Evolutionary conservation across 1,284 basidiomycete species (phyloP).

Genomic region (Ustilago bromivora): DNA sequence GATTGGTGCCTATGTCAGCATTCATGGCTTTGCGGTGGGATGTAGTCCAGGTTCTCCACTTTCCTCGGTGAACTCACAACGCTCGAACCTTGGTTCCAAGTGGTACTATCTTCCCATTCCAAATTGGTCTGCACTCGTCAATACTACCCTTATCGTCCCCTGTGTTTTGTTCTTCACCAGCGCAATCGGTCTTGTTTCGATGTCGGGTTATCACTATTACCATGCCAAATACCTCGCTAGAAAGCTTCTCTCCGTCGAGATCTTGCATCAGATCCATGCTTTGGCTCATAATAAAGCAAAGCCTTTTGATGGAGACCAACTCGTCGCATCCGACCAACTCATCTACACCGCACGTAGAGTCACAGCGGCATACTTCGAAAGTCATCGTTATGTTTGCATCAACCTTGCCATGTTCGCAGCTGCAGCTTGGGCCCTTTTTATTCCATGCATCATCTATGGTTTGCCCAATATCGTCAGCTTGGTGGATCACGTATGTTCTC

Average conservation of each 20-base stretch:
- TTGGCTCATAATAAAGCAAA: neutral
- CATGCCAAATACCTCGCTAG: conserved; percentile 6
- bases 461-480: conserved; percentile 12
- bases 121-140: conserved; percentile 2
- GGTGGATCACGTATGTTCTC: conserved; percentile 9
- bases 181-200: conserved; percentile 2
- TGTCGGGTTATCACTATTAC: conserved; percentile 11
- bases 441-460: conserved; percentile 9
- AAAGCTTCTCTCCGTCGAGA: neutral
- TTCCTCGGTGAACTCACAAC: neutral
- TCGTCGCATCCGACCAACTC: conserved; percentile 23
- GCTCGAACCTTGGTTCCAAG: neutral
- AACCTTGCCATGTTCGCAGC: conserved; percentile 16
- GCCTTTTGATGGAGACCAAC: neutral
- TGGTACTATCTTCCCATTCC: conserved; percentile 20
- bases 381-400: conserved; percentile 13
- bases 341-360: conserved; percentile 3
- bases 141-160: conserved; percentile 17
- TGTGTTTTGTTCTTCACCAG: conserved; percentile 10
- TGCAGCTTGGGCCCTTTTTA: neutral
- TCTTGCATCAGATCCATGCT: neutral
- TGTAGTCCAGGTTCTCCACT: conserved; percentile 25
- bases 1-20: conserved; percentile 19
- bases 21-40: conserved; percentile 24
- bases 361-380: conserved; percentile 7